These are phyloP conservation scores for Yarrowia galli DNA, from an alignment of 1,139 yeast genomes.

Conservation along the genomic window DNA sequence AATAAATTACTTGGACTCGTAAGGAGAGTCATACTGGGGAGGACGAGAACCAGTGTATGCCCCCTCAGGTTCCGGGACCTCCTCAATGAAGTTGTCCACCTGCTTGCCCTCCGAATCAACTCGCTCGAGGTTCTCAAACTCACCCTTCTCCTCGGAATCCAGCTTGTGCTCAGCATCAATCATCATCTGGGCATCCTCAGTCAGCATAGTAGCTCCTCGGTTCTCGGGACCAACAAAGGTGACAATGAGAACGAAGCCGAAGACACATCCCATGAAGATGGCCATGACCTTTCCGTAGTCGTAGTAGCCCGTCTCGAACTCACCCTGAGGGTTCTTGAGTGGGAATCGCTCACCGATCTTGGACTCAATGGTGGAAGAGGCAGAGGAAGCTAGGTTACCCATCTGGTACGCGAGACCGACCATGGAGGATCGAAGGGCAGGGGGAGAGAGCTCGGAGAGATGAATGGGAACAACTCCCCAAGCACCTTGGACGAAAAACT, in stretches of 20 bases:
- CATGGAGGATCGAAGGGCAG: conserved; percentile 74
- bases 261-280: conserved; percentile 80
- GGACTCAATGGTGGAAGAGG: conserved; percentile 82
- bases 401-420: conserved; percentile 81
- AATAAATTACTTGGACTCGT: conserved; percentile 7
- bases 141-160: conserved; percentile 29
- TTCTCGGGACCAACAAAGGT: conserved; percentile 78
- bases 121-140: conserved; percentile 29
- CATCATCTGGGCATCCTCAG: conserved; percentile 2
- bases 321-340: conserved; percentile 52
- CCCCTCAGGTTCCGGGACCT: background rate
- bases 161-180: background rate
- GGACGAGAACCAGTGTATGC: conserved; percentile 9
- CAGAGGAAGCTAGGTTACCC: conserved; percentile 84
- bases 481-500: conserved; percentile 77
- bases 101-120: conserved; percentile 19
- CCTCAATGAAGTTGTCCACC: background rate
- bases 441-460: conserved; percentile 76
- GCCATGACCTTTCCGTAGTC: conserved; percentile 78
- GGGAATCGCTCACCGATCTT: conserved; percentile 76
- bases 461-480: conserved; percentile 89
- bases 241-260: conserved; percentile 64
- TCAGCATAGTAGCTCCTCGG: conserved; percentile 49
- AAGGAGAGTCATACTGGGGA: conserved; percentile 10
- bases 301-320: conserved; percentile 48